Evolutionary conservation across 2,329 filamentous ascomycete genomes (phyloP).

Genomic region (Incumbomyces delicatus): DNA sequence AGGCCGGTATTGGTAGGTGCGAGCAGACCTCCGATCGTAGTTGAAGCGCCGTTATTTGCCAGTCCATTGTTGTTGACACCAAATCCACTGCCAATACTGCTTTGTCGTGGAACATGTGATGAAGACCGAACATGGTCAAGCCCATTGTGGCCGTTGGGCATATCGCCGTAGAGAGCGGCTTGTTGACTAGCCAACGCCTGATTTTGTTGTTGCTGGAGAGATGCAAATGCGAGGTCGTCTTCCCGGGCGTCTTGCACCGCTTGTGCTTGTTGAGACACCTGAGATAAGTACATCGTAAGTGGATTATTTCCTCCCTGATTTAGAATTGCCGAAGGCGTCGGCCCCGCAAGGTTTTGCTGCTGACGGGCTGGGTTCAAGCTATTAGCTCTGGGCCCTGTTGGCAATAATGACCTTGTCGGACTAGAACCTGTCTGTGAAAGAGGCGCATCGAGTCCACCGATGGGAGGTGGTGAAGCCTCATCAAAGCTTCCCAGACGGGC

Average conservation of each 20-base stretch:
- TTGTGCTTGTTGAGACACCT: constrained; percentile 53
- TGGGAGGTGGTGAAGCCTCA: constrained; percentile 45
- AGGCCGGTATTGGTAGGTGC: constrained; percentile 55
- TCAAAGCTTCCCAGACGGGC: constrained; percentile 52
- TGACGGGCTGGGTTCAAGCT: constrained; percentile 44
- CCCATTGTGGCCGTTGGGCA: constrained; percentile 47
- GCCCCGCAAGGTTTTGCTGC: constrained; percentile 37
- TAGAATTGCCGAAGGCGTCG: constrained; percentile 63
- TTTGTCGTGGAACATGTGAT: constrained; percentile 38
- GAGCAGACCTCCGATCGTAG: constrained; percentile 66
- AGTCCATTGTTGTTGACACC: constrained; percentile 23
- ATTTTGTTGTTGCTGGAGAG: constrained; percentile 53
- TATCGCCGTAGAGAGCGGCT: constrained; percentile 66
- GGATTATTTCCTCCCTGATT: constrained; percentile 76
- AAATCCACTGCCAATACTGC: constrained; percentile 21
- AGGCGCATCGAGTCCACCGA: constrained; percentile 49
- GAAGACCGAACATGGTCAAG: constrained; percentile 25
- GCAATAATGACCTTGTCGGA: constrained; percentile 46
- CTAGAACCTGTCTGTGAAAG: constrained; percentile 51
- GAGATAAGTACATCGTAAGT: constrained; percentile 83
- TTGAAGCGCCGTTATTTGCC: constrained; percentile 46
- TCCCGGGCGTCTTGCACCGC: constrained; percentile 53
- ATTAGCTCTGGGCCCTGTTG: constrained; percentile 45
- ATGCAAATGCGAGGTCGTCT: constrained; percentile 31
- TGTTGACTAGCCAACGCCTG: constrained; percentile 62